Base-by-base conservation (phyloP, 2,329 filamentous ascomycete genomes). In the Aspergillus sp. region DNA sequence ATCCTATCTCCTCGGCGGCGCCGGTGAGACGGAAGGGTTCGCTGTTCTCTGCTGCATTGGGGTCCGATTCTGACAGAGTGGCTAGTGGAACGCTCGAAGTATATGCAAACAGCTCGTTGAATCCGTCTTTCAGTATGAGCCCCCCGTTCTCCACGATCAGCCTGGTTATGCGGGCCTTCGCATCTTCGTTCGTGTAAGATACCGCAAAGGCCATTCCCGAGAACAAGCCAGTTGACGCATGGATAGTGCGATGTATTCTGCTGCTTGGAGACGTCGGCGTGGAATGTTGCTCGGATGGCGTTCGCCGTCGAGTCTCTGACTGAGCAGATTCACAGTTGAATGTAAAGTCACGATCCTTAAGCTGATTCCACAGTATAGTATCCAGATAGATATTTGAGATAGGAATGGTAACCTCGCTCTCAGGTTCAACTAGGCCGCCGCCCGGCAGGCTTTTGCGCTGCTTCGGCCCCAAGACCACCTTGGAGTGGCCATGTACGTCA, bases 171-270 rank as follows among this genome's bases (percentile, higher is more conserved):
- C 64, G 51, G 42, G 74, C 49, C 55, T 75, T 74, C 12, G 75
- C 70, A 6, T 62, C 62, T 11, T 68, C 69, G 32, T 75, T 69
- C 2, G 67, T 64, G 40, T 86, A 84, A 0, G 86, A 89, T 8
- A 94, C 72, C 0, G 86, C 86, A 58, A 96, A 95, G 0, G 76
- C 77, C 86, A 95, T 94, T 26, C 79, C 77, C 1, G 72, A 62
- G 48, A 96, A 94, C 0, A 93, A 41, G 2, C 65, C 64, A 12
- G 45, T 50, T 3, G 28, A 44, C 39, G 40, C 42, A 14, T 51
- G 45, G 29, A 53, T 36, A 32, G 44, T 54, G 37, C 69, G 64
- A 5, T 68, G 66, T 15, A 66, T 55, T 12, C 69, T 64, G 3
- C 71, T 70, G 15, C 56, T 57, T 1, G 73, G 71, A 2, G 71